A percentile compares a stretch with the other conserved stretches of the same genome.
These are phyloP conservation scores for Trypanosoma cruzi DNA, from an alignment of 208 protist species.

Conservation along the genomic window DNA sequence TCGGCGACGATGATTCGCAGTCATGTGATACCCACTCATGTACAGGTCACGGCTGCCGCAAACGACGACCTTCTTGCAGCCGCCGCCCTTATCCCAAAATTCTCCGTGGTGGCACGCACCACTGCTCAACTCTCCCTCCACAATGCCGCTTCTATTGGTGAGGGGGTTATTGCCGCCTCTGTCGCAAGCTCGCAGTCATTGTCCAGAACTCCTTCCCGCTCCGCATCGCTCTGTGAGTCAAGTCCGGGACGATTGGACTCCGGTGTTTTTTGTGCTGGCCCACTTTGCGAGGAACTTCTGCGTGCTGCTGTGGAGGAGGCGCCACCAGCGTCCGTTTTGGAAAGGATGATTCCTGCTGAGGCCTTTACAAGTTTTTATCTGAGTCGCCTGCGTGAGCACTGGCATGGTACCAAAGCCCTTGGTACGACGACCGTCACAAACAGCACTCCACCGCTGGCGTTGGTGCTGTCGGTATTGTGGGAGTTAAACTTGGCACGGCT, in stretches of 20 bases:
- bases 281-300: slow-evolving; percentile 5
- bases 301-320: slow-evolving; percentile 22
- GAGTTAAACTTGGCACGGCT: slow-evolving; percentile 60
- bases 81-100: slow-evolving; percentile 40
- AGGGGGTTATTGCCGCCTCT: slow-evolving; percentile 59
- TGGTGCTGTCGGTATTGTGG: slow-evolving; percentile 41
- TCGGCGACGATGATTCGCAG: slow-evolving; percentile 7
- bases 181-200: slow-evolving; percentile 32
- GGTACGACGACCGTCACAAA: background rate
- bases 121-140: slow-evolving; percentile 36
- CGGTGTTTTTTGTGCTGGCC: background rate
- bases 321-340: slow-evolving; percentile 23
- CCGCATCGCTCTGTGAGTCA: slow-evolving; percentile 22
- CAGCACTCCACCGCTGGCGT: slow-evolving; percentile 15
- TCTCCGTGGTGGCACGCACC: slow-evolving; percentile 52
- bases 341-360: slow-evolving; percentile 26
- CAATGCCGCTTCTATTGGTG: slow-evolving; percentile 54
- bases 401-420: background rate
- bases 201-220: slow-evolving; percentile 17
- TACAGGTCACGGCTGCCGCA: slow-evolving; percentile 52
- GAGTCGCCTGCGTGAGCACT: slow-evolving; percentile 14
- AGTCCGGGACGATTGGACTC: background rate
- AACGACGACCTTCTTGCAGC: slow-evolving; percentile 39
- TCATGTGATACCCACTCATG: slow-evolving; percentile 5
- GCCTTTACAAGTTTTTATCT: slow-evolving; percentile 25